These are phyloP conservation scores for Tubosaeta sp. DNA, from an alignment of 768 basidiomycete genomes.

Conservation along the genomic window DNA sequence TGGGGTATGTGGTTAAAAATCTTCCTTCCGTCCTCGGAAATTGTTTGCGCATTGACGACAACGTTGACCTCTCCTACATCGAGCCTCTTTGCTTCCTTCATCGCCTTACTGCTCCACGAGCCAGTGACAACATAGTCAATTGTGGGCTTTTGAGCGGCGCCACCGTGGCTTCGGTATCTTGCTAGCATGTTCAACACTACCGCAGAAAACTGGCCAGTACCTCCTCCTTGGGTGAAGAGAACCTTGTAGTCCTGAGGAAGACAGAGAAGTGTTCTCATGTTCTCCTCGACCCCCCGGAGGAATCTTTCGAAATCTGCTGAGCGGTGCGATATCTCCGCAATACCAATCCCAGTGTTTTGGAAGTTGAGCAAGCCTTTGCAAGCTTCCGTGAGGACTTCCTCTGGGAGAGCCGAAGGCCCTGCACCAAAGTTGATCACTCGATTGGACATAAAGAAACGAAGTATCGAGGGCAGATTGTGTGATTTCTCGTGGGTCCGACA, in stretches of 20 bases:
- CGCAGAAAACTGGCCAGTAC: slow-evolving; percentile 86
- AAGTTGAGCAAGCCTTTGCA: slow-evolving; percentile 87
- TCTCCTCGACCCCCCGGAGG: slow-evolving; percentile 55
- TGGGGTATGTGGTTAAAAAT: slow-evolving; percentile 79
- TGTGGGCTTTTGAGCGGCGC: slow-evolving; percentile 50
- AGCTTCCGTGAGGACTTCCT: slow-evolving; percentile 80
- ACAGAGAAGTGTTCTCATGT: slow-evolving; percentile 70
- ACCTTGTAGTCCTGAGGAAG: slow-evolving; percentile 83
- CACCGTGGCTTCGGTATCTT: slow-evolving; percentile 68
- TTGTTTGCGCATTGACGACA: slow-evolving; percentile 63
- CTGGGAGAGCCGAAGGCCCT: slow-evolving; percentile 89
- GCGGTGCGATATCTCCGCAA: slow-evolving; percentile 95
- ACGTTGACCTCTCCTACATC: slow-evolving; percentile 56
- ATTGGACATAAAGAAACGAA: slow-evolving; percentile 18
- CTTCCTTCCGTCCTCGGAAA: slow-evolving; percentile 57
- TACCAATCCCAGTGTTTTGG: slow-evolving; percentile 85
- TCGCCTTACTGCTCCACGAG: slow-evolving; percentile 85
- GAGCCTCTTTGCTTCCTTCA: slow-evolving; percentile 76
- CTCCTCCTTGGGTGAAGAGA: slow-evolving; percentile 94
- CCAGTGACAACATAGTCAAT: slow-evolving; percentile 94
- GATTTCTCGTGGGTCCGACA: not conserved
- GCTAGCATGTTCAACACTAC: slow-evolving; percentile 90
- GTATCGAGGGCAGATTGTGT: not conserved
- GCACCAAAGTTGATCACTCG: slow-evolving; percentile 89
- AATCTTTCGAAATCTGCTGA: slow-evolving; percentile 82